Evolutionary conservation across 2,329 filamentous ascomycete species (phyloP), one percentile per base, ranked within the genome.

Genomic region (Metarhizium humberi): DNA sequence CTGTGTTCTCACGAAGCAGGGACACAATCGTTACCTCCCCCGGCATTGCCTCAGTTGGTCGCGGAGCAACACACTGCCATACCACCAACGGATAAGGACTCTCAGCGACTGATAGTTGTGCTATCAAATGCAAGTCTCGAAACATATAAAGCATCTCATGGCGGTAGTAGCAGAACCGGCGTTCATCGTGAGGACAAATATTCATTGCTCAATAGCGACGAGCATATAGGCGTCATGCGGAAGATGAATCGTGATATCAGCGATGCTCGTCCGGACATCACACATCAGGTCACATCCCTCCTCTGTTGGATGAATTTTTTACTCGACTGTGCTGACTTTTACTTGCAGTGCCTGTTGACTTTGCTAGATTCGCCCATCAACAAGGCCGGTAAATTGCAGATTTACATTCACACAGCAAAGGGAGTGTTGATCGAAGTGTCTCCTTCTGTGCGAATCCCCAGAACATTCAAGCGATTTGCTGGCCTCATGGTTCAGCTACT

Each of bases 201-300:
- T 74, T 95, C 92, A 58, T 79, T 99, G 53, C 85, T 99, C 67
- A 99, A 99, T 79, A 96, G 92, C 73, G 94, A 99, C 69, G 94
- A 99, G 74, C 94, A 99, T 71, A 99, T 99, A 63, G 94, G 94
- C 59, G 88, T 97, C 61, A 96, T 99, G 91, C 87, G 94, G 67
- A 99, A 97, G 79, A 97, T 97, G 92, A 95, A 95, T 71, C 83
- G 94, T 64, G 94, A 99, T 70, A 97, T 99, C 62, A 96, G 92
- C 71, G 94, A 99, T 73, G 94, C 94, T 58, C 85, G 94, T 63
- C 94, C 94, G 48, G 94, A 99, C 73, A 99, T 99, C 67, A 96
- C 94, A 49, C 94, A 99, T 71, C 94, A 97, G 90, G 92, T 96
- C 60, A 64, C 57, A 60, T 59, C 56, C 54, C 55, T 47, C 54